Conservation (phyloP, 148 eudicot genomes). For the Chenopodium album region DNA sequence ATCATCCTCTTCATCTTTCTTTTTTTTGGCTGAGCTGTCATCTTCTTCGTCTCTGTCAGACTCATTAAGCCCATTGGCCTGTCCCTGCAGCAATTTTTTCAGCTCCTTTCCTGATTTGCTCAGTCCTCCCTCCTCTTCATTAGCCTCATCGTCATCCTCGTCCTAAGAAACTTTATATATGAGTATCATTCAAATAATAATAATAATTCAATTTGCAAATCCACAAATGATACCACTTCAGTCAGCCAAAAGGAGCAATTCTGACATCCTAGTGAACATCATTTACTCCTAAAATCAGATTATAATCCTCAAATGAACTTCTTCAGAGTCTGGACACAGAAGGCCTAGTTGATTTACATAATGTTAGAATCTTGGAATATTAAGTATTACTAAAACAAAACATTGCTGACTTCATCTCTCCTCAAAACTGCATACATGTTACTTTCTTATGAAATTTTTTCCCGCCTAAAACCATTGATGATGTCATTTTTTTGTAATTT, state of each 20-base stretch:
- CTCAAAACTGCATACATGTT: too few relatives aligned
- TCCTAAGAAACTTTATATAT: constrained; percentile 36
- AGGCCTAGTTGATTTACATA: neutral
- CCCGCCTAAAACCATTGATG: too few relatives aligned
- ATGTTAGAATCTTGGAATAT: too few relatives aligned
- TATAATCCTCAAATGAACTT: neutral
- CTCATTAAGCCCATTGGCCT: constrained; percentile 69
- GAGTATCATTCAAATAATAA: neutral
- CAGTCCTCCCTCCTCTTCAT: constrained; percentile 84
- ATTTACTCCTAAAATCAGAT: neutral
- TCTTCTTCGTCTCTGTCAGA: constrained; percentile 55
- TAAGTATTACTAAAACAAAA: too few relatives aligned
- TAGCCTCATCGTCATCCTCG: constrained; percentile 72
- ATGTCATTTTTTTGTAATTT: too few relatives aligned
- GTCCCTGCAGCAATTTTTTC: constrained; percentile 90
- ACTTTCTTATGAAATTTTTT: too few relatives aligned
- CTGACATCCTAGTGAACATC: neutral
- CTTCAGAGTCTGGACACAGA: neutral
- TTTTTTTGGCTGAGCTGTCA: constrained; percentile 21
- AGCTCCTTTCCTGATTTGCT: constrained; percentile 97
- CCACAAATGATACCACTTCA: neutral
- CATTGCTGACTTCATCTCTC: too few relatives aligned
- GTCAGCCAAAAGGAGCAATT: neutral
- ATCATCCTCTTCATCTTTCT: constrained; percentile 74
- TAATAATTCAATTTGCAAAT: neutral